These are phyloP conservation scores for Hyphopichia fennica DNA, from an alignment of 1,139 yeast genomes.

Conservation along the genomic window DNA sequence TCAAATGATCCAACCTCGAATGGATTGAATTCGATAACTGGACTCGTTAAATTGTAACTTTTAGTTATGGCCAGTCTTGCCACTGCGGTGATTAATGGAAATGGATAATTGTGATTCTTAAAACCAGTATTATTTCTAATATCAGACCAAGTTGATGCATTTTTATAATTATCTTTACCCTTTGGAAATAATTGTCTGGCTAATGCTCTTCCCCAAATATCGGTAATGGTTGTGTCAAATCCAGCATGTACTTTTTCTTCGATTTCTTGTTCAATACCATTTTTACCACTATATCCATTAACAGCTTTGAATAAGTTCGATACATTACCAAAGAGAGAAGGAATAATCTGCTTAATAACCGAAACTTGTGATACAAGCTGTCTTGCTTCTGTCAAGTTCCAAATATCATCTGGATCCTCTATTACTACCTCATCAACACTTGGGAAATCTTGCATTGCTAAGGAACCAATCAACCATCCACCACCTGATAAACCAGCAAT, in stretches of 20 bases:
- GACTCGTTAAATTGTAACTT: conserved; percentile 34
- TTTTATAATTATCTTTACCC: conserved; percentile 22
- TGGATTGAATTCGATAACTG: conserved; percentile 43
- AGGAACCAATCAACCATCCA: conserved; percentile 37
- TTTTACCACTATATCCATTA: conserved; percentile 16
- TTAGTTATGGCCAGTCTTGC: conserved; percentile 38
- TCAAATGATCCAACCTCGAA: conserved; percentile 47
- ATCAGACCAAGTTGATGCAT: conserved; percentile 31
- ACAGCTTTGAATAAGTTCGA: conserved; percentile 27
- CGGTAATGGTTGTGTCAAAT: conserved; percentile 29
- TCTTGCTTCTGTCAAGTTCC: conserved; percentile 35
- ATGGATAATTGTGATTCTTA: conserved; percentile 39
- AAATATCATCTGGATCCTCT: conserved; percentile 28
- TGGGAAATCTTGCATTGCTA: conserved; percentile 35
- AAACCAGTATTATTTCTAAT: conserved; percentile 27
- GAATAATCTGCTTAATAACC: conserved; percentile 20
- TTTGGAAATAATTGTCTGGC: conserved; percentile 38
- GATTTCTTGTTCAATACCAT: conserved; percentile 30
- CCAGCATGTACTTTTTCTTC: conserved; percentile 33
- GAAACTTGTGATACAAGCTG: conserved; percentile 28
- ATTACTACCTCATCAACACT: conserved; percentile 34
- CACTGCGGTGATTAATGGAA: conserved; percentile 36
- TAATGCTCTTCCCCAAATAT: conserved; percentile 41
- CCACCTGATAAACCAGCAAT: conserved; percentile 43
- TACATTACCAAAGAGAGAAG: conserved; percentile 22